Evolutionary conservation across 75 land plant species (phyloP).

Genomic region (Selaginella moellendorffii): DNA sequence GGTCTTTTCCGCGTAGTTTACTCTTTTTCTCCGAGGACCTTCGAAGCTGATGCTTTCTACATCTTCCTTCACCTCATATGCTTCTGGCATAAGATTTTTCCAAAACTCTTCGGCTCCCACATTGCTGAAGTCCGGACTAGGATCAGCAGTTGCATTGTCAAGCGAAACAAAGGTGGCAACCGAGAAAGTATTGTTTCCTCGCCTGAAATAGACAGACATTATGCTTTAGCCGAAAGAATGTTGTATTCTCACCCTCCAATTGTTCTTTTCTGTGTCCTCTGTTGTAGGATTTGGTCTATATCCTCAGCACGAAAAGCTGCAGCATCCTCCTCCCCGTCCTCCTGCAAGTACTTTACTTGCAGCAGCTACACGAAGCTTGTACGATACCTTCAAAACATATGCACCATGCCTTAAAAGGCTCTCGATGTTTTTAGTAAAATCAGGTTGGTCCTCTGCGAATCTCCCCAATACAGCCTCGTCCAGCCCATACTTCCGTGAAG

Average conservation of each 20-base stretch:
- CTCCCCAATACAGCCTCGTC: constrained; percentile 31
- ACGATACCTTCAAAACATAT: constrained; percentile 22
- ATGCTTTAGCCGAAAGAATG: background rate
- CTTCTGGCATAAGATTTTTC: constrained; percentile 23
- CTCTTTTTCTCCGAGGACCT: constrained; percentile 17
- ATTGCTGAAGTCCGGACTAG: background rate
- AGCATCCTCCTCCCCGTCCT: constrained; percentile 21
- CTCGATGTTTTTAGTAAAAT: constrained; percentile 21
- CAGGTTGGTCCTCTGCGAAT: constrained; percentile 7
- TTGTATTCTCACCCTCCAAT: constrained; percentile 17
- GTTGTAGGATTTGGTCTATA: constrained; percentile 24
- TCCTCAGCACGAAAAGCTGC: constrained; percentile 21
- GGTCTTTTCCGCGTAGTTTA: constrained; percentile 18
- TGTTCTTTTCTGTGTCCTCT: constrained; percentile 20
- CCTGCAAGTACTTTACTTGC: constrained; percentile 9
- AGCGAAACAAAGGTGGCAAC: constrained; percentile 23
- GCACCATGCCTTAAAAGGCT: constrained; percentile 24
- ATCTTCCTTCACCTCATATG: constrained; percentile 13
- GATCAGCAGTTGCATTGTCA: constrained; percentile 6
- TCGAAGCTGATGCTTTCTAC: too few relatives aligned
- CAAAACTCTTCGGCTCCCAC: constrained; percentile 14
- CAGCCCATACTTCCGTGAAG: constrained; percentile 24
- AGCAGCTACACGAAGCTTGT: background rate
- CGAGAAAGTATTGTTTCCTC: constrained; percentile 25
- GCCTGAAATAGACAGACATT: constrained; percentile 4